phyloP scores from a whole-genome alignment of 768 basidiomycete genomes.

The Panus rudis region DNA sequence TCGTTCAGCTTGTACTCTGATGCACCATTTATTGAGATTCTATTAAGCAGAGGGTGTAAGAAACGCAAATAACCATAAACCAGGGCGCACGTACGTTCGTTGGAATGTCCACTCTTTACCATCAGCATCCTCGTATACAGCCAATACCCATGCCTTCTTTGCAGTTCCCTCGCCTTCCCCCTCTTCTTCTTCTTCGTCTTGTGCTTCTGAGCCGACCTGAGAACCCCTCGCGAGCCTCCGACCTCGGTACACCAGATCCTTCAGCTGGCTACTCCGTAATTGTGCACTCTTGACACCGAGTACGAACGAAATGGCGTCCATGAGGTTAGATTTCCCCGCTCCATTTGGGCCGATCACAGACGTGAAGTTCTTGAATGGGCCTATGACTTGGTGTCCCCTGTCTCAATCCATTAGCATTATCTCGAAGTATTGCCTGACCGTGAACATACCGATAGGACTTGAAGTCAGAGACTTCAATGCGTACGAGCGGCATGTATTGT shows the following conservation, averaged over 20 bases:
- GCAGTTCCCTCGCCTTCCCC: conserved; percentile 74
- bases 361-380: conserved; percentile 90
- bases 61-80: background rate
- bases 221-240: conserved; percentile 48
- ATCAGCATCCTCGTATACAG: conserved; percentile 73
- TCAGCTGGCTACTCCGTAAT: conserved; percentile 86
- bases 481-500: conserved; percentile 83
- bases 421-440: background rate
- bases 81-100: conserved; percentile 63
- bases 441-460: conserved; percentile 77
- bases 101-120: conserved; percentile 87
- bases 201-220: conserved; percentile 32
- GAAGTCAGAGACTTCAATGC: conserved; percentile 92
- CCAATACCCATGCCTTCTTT: conserved; percentile 93
- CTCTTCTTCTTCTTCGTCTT: conserved; percentile 42
- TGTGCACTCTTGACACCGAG: conserved; percentile 94
- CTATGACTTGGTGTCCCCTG: conserved; percentile 79
- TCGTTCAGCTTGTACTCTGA: conserved; percentile 90
- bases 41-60: conserved; percentile 24
- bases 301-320: conserved; percentile 99
- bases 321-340: conserved; percentile 96
- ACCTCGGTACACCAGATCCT: conserved; percentile 96
- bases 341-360: conserved; percentile 98
- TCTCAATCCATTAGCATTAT: background rate
- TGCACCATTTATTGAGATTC: conserved; percentile 79